Conservation (phyloP, 23 red algal species). For the Gracilaria vermiculophylla region DNA sequence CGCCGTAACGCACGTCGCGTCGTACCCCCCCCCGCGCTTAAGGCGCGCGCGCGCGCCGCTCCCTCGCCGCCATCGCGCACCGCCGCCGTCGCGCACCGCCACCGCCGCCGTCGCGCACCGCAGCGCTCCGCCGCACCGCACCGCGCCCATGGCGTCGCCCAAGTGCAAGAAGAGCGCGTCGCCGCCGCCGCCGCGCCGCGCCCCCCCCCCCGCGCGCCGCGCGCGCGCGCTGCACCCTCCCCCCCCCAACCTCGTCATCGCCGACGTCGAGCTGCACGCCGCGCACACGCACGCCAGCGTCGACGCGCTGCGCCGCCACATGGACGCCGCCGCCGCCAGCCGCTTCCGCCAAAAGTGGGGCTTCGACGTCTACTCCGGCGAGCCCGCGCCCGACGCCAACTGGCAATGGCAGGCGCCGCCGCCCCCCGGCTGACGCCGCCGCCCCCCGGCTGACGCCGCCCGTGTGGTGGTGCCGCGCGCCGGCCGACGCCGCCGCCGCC, state of each 20-base stretch:
- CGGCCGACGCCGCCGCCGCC: neutral
- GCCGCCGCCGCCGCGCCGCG: neutral
- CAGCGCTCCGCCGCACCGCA: neutral
- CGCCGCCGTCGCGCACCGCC: neutral
- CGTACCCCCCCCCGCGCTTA: neutral
- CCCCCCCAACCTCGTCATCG: neutral
- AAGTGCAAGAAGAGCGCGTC: neutral
- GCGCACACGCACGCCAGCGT: neutral
- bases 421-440: neutral
- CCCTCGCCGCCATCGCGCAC: neutral
- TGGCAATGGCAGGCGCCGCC: constrained; percentile 11
- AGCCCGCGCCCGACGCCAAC: neutral
- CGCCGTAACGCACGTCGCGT: neutral
- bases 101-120: neutral
- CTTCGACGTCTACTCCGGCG: neutral
- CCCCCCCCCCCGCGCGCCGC: neutral
- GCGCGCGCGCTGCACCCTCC: neutral
- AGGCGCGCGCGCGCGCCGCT: no score
- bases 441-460: neutral
- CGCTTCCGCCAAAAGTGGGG: constrained; percentile 28
- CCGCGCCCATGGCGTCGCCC: neutral
- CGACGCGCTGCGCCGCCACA: neutral
- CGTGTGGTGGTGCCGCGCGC: neutral
- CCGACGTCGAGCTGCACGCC: neutral
- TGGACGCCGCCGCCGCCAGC: neutral